Conservation (phyloP, 2,329 filamentous ascomycete species). For the Pyricularia sp. region DNA sequence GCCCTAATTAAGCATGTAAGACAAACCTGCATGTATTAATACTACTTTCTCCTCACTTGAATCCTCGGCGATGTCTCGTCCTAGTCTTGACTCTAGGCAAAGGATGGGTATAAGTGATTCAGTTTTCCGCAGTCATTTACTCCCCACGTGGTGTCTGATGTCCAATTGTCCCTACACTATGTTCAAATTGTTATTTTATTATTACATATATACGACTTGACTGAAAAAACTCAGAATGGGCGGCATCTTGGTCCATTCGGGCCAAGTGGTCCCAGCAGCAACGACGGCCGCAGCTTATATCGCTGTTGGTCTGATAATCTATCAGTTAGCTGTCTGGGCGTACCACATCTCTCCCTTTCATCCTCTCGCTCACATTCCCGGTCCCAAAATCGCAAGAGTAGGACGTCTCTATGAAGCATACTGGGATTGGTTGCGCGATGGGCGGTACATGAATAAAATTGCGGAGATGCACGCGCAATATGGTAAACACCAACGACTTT, state of each 20-base stretch:
- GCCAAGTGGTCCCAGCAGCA: background rate
- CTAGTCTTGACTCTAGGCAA: background rate
- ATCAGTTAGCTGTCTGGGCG: constrained; percentile 16
- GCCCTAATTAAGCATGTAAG: background rate
- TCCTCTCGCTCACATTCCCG: constrained; percentile 26
- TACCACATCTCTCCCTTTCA: constrained; percentile 31
- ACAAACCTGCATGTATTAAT: background rate
- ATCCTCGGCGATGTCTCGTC: background rate
- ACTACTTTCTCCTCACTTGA: background rate
- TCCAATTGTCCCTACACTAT: background rate
- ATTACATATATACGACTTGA: background rate
- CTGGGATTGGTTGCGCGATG: constrained; percentile 24
- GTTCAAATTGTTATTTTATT: too few species aligned
- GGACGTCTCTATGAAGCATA: constrained; percentile 28
- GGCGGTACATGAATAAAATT: constrained; percentile 24
- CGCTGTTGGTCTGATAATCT: constrained; percentile 17
- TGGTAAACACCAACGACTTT: background rate
- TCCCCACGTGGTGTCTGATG: background rate
- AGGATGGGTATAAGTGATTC: background rate
- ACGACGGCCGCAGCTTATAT: constrained; percentile 10
- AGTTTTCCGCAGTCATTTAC: background rate
- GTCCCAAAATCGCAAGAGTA: constrained; percentile 24
- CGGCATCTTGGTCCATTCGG: background rate
- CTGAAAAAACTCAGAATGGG: background rate
- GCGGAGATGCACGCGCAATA: constrained; percentile 25